phyloP scores from a whole-genome alignment of 352 stramenopile species.

The Phytophthora boehmeriae region DNA sequence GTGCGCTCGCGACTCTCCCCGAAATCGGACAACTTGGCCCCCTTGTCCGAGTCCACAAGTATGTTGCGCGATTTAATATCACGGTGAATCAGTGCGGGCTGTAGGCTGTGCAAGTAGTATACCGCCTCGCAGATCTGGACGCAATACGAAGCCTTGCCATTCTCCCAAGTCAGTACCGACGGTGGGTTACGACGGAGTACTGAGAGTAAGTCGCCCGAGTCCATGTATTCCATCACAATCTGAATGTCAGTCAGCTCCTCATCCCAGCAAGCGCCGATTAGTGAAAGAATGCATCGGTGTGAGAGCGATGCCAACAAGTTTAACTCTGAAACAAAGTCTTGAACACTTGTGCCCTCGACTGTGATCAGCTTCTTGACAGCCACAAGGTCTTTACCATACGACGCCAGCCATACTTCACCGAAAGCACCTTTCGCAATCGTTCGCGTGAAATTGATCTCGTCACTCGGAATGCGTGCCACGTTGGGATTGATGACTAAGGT shows the following conservation, averaged over 20 bases:
- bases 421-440: conserved; percentile 84
- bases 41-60: conserved; percentile 78
- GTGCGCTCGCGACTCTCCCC: conserved; percentile 79
- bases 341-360: conserved; percentile 56
- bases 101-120: conserved; percentile 87
- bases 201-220: conserved; percentile 68
- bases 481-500: conserved; percentile 48
- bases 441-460: conserved; percentile 82
- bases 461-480: conserved; percentile 58
- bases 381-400: conserved; percentile 67
- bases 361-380: conserved; percentile 84
- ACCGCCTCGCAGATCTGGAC: conserved; percentile 85
- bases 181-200: conserved; percentile 55
- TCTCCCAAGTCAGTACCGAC: conserved; percentile 58
- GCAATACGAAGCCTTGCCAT: conserved; percentile 73
- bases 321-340: conserved; percentile 80
- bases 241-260: conserved; percentile 69
- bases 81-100: conserved; percentile 90
- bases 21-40: conserved; percentile 79
- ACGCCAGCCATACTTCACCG: conserved; percentile 82
- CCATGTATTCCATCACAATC: conserved; percentile 87
- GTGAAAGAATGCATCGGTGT: conserved; percentile 74
- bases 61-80: conserved; percentile 94
- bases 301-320: conserved; percentile 79
- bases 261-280: conserved; percentile 79